These are phyloP conservation scores for Talaromyces thailandensis DNA, from an alignment of 495 filamentous ascomycete species.

Conservation along the genomic window DNA sequence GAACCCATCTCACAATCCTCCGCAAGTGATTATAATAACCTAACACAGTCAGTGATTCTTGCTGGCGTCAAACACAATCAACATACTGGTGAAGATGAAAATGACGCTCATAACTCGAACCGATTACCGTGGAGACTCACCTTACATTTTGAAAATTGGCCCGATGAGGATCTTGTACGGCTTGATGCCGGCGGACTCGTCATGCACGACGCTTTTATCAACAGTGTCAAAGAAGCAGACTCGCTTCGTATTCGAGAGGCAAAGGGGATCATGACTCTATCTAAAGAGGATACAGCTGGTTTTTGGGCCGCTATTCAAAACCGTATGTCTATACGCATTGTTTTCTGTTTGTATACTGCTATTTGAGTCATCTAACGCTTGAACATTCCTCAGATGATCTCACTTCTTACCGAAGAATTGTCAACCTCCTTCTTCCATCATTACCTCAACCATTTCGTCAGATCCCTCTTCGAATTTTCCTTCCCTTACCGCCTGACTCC, in stretches of 20 bases:
- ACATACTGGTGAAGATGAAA: conserved; percentile 9
- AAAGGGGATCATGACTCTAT: conserved; percentile 86
- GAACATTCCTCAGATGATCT: conserved; percentile 56
- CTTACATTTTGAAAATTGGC: conserved; percentile 73
- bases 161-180: conserved; percentile 53
- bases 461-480: conserved; percentile 79
- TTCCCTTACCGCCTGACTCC: conserved; percentile 56
- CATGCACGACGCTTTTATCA: conserved; percentile 79
- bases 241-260: conserved; percentile 86
- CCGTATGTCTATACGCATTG: conserved; percentile 39
- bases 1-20: conserved; percentile 40
- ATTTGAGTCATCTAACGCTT: background rate
- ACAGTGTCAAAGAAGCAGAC: conserved; percentile 93
- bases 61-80: conserved; percentile 3
- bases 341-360: background rate
- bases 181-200: conserved; percentile 53
- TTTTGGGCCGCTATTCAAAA: conserved; percentile 81
- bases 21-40: conserved; percentile 7
- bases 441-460: conserved; percentile 62
- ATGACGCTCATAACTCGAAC: conserved; percentile 14
- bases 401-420: conserved; percentile 60
- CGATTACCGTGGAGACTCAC: conserved; percentile 69
- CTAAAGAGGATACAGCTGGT: conserved; percentile 75
- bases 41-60: conserved; percentile 7
- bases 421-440: conserved; percentile 68